These are phyloP conservation scores for Suhomyces bokatorum DNA, from an alignment of 1,139 yeast species.

Conservation along the genomic window DNA sequence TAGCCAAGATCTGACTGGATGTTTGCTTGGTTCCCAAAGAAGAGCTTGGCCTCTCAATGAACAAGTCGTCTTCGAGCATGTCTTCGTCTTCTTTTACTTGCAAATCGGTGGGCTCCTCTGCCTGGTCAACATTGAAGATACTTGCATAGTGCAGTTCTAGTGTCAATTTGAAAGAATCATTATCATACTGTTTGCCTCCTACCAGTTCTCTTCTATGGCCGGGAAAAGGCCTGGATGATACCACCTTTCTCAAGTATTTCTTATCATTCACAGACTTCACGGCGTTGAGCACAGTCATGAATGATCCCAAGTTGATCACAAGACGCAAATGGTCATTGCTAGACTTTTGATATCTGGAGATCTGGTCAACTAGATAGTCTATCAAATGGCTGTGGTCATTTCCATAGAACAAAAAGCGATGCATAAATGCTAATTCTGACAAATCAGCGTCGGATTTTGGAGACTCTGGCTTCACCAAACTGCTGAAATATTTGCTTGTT, in stretches of 20 bases:
- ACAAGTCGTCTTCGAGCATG: conserved; percentile 18
- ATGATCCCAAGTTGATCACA: conserved; percentile 30
- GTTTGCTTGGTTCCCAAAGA: background rate
- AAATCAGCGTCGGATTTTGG: conserved; percentile 1
- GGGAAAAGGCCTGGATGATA: conserved; percentile 3
- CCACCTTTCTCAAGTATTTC: conserved; percentile 26
- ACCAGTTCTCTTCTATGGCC: background rate
- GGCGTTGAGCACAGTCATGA: conserved; percentile 18
- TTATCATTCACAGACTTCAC: conserved; percentile 24
- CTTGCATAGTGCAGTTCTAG: conserved; percentile 18
- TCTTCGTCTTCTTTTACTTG: conserved; percentile 14
- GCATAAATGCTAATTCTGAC: conserved; percentile 1
- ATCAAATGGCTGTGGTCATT: conserved; percentile 12
- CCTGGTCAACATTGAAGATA: conserved; percentile 14
- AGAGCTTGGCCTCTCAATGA: conserved; percentile 10
- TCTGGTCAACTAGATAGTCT: conserved; percentile 21
- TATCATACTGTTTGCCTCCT: background rate
- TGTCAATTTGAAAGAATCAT: conserved; percentile 9
- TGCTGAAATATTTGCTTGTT: conserved; percentile 10
- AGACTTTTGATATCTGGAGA: conserved; percentile 22
- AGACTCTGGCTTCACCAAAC: conserved; percentile 8
- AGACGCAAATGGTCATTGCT: conserved; percentile 32
- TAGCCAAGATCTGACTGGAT: conserved; percentile 5
- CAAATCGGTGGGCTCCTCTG: conserved; percentile 10
- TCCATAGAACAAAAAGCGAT: background rate